phyloP scores from a whole-genome alignment of 495 filamentous ascomycete genomes.

The Daldinia grandis region DNA sequence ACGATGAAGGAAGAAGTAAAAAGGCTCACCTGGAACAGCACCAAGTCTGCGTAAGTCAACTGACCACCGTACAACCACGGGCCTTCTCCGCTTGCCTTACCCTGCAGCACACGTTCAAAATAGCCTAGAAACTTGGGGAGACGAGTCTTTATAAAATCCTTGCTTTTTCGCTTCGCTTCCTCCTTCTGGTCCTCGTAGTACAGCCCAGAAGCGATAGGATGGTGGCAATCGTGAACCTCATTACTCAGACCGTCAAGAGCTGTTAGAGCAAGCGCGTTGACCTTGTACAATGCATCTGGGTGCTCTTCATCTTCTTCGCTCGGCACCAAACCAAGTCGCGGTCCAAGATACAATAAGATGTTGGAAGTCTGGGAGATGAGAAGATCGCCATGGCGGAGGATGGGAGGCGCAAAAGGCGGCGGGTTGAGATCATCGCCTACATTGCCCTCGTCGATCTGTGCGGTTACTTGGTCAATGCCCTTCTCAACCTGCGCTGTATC shows the following conservation, averaged over 20 bases:
- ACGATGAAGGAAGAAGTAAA: background rate
- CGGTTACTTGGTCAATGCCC: slow-evolving; percentile 50
- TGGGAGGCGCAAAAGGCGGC: slow-evolving; percentile 68
- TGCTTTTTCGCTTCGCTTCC: slow-evolving; percentile 44
- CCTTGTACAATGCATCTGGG: slow-evolving; percentile 56
- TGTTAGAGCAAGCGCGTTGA: slow-evolving; percentile 68
- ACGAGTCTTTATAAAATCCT: slow-evolving; percentile 52
- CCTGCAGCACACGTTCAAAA: slow-evolving; percentile 67
- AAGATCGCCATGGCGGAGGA: slow-evolving; percentile 65
- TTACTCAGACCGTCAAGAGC: slow-evolving; percentile 70
- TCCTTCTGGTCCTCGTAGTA: slow-evolving; percentile 77
- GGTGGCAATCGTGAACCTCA: slow-evolving; percentile 73
- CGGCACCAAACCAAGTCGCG: slow-evolving; percentile 60
- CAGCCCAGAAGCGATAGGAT: slow-evolving; percentile 62
- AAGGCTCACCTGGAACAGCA: slow-evolving; percentile 67
- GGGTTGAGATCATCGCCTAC: slow-evolving; percentile 60
- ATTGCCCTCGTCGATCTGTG: slow-evolving; percentile 46
- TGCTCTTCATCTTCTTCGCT: slow-evolving; percentile 49
- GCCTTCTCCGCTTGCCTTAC: slow-evolving; percentile 62
- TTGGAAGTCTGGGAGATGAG: slow-evolving; percentile 70
- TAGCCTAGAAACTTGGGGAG: slow-evolving; percentile 72
- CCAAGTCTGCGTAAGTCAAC: slow-evolving; percentile 72
- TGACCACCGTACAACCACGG: slow-evolving; percentile 66
- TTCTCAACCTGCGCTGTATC: slow-evolving; percentile 60
- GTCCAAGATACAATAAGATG: slow-evolving; percentile 69